Evolutionary conservation across 345 rosid genomes (phyloP), one percentile per base, ranked within the genome.

Genomic region (Limnanthes douglasii): DNA sequence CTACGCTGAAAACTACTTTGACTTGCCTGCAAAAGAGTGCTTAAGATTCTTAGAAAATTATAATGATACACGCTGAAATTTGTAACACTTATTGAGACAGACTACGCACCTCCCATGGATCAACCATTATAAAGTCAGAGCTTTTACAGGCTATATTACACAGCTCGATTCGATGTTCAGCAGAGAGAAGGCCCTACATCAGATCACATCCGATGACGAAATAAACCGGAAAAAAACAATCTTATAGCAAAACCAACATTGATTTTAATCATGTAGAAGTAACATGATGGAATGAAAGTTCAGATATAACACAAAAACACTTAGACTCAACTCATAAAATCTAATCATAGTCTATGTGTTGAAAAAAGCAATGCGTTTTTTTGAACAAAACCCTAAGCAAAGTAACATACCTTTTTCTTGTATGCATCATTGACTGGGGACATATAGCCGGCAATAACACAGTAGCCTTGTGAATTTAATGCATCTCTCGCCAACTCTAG

Each of bases 401-500:
- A n/a, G n/a, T n/a, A 17, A 1, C 39, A 54, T 49, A 84, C 95
- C 79, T 41, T 46, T 51, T 92, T 92, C 48, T 69, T 60, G 69
- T 81, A 90, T 8, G 79, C 83, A 60, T 90, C 83, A 57, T 63
- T 72, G n/a, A 71, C 96, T 31, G 99, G 93, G 13, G 96, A 90
- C 86, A 90, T 67, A 28, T 85, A 90, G 45, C 78, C 94, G 34
- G 84, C 94, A 59, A 85, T 64, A 51, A 84, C 94, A 67, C 37
- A 60, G 53, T 48, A 75, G 15, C 86, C 88, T 39, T 67, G 60
- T 3, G 53, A 65, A 18, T 42, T 72, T 44, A 90, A 45, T 11
- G 79, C 80, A 58, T 80, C 94, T 50, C 80, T 78, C 1, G 88
- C 96, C 46, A 90, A 53, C 66, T 90, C 97, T 88, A 59, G 37